Evolutionary conservation across 768 basidiomycete species (phyloP), one percentile per base, ranked within the genome.

Genomic region (Serendipita sp.): DNA sequence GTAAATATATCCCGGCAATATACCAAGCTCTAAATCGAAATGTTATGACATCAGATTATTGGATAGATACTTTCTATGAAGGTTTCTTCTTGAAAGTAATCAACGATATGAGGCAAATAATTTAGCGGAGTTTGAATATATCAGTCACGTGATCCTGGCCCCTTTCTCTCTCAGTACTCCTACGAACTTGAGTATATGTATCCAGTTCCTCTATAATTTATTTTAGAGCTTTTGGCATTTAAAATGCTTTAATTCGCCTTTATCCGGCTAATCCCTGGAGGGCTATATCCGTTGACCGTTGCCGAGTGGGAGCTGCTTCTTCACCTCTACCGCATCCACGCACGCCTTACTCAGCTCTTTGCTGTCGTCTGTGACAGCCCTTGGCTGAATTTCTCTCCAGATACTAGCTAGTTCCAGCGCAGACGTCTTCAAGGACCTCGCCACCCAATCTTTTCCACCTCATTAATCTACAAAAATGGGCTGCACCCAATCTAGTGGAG

Each of bases 401-500:
- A 5, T 8, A 8, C 48, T 50, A 6, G 5, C 40, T 40, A 13
- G 5, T 6, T 40, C 13, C 40, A 40, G 40, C 40, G 40, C 40
- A 13, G 40, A 40, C 40, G 13, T 6, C 40, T 40, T 13, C 40
- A 40, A 40, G 13, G 40, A 40, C 40, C 40, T n/a, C 48, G 18
- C 18, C 48, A 52, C 63, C 36, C 62, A 15, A 29, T 37, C 50
- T 36, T 55, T n/a, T 62, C 18, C 33, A 62, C 64, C 5, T 15
- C 29, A 10, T 29, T 58, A 64, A 16, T 10, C 36, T 65, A 40
- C 29, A 15, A 63, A 64, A 23, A 69, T 69, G 69, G 69, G 69
- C 52, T 69, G 69, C 66, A 58, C 55, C 23, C 65, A 69, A 62
- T 69, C 69, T 44, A 64, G 33, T 10, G 79, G 78, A 65, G 75